phyloP scores from a whole-genome alignment of 257 asterid genomes.

The Cruciata laevipes region DNA sequence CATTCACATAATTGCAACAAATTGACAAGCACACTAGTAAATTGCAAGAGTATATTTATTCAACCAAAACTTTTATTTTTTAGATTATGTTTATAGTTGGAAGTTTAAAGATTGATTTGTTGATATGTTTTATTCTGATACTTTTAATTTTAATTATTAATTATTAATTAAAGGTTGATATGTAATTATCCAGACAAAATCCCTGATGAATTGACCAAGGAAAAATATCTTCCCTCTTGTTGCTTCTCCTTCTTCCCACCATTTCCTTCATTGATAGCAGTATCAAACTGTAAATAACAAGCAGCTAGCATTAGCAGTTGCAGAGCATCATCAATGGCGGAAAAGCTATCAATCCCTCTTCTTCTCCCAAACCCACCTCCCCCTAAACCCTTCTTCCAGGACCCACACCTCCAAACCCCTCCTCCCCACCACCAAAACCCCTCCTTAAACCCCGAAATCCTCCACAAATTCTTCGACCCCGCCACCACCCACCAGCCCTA shows the following conservation, averaged over 20 bases:
- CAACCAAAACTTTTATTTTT: no score
- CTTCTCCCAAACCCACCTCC: constrained; percentile 82
- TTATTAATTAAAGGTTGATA: background rate
- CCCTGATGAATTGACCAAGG: background rate
- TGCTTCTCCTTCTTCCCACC: background rate
- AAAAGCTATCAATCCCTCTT: constrained; percentile 73
- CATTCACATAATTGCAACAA: no score
- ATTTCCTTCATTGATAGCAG: background rate
- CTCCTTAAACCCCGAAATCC: constrained; percentile 34
- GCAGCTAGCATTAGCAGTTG: background rate
- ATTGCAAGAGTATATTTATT: no score
- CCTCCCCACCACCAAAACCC: constrained; percentile 18
- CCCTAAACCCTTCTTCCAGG: constrained; percentile 62
- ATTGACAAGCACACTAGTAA: no score
- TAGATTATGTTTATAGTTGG: no score
- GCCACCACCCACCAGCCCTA: constrained; percentile 28
- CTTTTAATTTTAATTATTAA: no score
- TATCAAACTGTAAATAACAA: background rate
- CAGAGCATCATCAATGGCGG: constrained; percentile 44
- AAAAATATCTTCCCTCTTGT: background rate
- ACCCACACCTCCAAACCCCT: constrained; percentile 24
- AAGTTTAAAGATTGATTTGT: no score
- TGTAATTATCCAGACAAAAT: background rate
- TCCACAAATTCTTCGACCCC: constrained; percentile 42
- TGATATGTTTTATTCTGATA: no score